Evolutionary conservation across 495 filamentous ascomycete genomes (phyloP).

Genomic region (Annulohypoxylon stygium): DNA sequence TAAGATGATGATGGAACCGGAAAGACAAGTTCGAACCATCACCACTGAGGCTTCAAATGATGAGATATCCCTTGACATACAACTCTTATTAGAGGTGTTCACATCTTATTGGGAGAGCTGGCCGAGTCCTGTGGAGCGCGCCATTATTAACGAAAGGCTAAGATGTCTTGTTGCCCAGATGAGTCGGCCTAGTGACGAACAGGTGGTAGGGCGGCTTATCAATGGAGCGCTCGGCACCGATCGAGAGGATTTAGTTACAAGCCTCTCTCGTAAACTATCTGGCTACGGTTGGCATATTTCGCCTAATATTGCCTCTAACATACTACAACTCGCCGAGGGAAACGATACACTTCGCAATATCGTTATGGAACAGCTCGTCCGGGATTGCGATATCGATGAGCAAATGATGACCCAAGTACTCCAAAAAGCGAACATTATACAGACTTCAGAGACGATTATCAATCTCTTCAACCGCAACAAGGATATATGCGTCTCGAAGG

Average conservation of each 20-base stretch:
- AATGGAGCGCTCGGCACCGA: not conserved
- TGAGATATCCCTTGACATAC: not conserved
- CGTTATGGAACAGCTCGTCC: not conserved
- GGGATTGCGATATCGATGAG: not conserved
- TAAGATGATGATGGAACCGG: not conserved
- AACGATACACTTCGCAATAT: not conserved
- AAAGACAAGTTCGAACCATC: not conserved
- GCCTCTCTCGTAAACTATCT: not conserved
- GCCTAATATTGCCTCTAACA: not conserved
- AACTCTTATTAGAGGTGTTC: not conserved
- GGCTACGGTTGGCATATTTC: not conserved
- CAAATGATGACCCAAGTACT: conserved; percentile 1
- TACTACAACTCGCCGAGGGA: not conserved
- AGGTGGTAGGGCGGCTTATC: not conserved
- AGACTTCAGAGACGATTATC: not conserved
- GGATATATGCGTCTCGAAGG: not conserved
- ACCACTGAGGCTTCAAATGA: not conserved
- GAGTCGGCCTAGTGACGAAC: not conserved
- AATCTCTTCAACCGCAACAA: conserved; percentile 1
- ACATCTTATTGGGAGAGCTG: not conserved
- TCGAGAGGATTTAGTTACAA: not conserved
- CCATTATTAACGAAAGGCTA: not conserved
- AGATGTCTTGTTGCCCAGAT: not conserved
- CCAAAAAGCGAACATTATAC: not conserved
- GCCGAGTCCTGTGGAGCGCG: not conserved